phyloP scores from a whole-genome alignment of 257 asterid species.

The Solanum arcanum region DNA sequence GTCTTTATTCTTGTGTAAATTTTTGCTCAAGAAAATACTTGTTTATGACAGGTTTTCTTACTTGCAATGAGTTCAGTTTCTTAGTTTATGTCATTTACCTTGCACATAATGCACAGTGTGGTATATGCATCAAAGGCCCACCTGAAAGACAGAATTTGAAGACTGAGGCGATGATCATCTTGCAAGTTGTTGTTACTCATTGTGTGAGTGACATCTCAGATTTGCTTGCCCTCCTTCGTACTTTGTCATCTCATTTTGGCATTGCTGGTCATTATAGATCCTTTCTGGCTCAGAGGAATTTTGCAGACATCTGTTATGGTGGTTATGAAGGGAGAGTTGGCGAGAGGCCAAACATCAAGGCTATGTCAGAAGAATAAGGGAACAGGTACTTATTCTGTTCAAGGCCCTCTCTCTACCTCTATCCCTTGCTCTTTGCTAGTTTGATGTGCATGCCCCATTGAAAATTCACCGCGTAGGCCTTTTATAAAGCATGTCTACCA shows the following conservation, averaged over 20 bases:
- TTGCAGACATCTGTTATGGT: slow-evolving; percentile 20
- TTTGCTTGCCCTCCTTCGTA: background rate
- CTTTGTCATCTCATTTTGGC: background rate
- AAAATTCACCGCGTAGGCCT: background rate
- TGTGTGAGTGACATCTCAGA: slow-evolving; percentile 27
- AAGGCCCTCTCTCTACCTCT: background rate
- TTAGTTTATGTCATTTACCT: background rate
- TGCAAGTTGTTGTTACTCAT: slow-evolving; percentile 42
- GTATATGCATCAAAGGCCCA: slow-evolving; percentile 50
- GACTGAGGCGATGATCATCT: slow-evolving; percentile 33
- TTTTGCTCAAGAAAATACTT: background rate
- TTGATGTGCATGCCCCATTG: background rate
- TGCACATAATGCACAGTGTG: slow-evolving; percentile 27
- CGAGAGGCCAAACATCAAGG: slow-evolving; percentile 40
- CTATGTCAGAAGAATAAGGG: slow-evolving; percentile 49
- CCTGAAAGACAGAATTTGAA: slow-evolving; percentile 53
- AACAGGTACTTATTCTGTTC: slow-evolving; percentile 25
- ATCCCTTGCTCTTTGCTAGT: background rate
- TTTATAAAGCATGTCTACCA: background rate
- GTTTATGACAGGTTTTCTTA: background rate
- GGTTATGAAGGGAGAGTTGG: slow-evolving; percentile 17
- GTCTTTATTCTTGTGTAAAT: background rate
- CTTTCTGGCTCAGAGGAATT: slow-evolving; percentile 22
- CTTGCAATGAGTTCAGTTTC: background rate
- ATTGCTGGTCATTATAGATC: background rate